Base-by-base conservation (phyloP, 352 stramenopile genomes). In the Pythium myriotylum region DNA sequence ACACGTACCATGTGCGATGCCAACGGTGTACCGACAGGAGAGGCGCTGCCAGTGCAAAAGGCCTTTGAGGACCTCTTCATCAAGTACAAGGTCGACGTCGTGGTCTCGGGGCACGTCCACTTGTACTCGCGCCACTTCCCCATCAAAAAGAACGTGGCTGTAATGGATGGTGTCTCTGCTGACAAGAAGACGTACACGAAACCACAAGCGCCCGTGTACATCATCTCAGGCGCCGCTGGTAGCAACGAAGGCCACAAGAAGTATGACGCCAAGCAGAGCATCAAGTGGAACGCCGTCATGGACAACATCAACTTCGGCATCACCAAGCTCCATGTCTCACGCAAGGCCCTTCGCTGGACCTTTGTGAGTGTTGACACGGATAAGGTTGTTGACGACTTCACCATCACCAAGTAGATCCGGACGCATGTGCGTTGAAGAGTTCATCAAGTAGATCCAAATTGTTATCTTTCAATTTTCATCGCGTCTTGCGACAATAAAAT, bases 21-120 rank as follows among this genome's bases (percentile, higher is more conserved):
- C 14, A 67, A 80, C 37, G 70, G 74, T 22, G 54, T 70, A 0
- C 70, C 74, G 0, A 81, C 55, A 20, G 68, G 65, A 40, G 56
- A 73, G 19, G 67, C 54, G n/a, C 54, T 33, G 27, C 60, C 41
- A 26, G 54, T 86, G 19, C 78, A 88, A 27, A 19, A 70, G 13
- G 76, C 78, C 2, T 88, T 88, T 41, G 79, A 88, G 39, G 50
- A 79, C 6, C 62, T 88, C 1, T 79, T 86, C 40, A 77, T 86
- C 59, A 77, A 81, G 62, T 86, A 83, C 67, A 70, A 74, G 6
- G 79, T 88, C 16, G 79, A 88, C 41, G n/a, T 84, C n/a, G 77
- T 87, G 35, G 43, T 76, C 0, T 51, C 74, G 8, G 78, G 71
- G 20, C 78, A 88, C 39, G 73, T 82, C 17, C 78, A 88, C 53